Conservation (phyloP, 108 stramenopile species). For the Cylindrotheca closterium region DNA sequence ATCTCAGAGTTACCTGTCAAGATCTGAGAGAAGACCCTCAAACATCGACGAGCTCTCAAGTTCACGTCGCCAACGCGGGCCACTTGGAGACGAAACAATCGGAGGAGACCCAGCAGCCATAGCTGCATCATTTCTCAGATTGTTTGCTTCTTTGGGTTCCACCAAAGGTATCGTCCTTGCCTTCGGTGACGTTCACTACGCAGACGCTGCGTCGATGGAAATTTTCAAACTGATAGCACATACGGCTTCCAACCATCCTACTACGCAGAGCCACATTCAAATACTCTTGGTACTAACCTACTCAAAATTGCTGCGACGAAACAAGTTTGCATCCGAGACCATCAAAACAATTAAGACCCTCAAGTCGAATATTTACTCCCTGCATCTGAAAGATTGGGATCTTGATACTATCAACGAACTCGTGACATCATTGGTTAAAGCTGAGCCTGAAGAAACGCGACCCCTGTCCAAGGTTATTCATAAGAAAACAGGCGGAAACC, state of each 20-base stretch:
- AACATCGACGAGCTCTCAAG: slow-evolving; percentile 4
- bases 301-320: no score
- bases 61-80: no score
- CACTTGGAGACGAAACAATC: slow-evolving; percentile 8
- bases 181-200: slow-evolving; percentile 58
- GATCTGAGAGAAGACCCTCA: neutral
- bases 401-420: slow-evolving; percentile 26
- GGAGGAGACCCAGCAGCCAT: neutral
- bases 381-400: slow-evolving; percentile 16
- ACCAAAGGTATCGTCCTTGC: slow-evolving; percentile 22
- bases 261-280: no score
- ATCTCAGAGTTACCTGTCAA: neutral
- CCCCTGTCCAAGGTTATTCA: slow-evolving; percentile 41
- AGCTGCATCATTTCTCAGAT: slow-evolving; percentile 20
- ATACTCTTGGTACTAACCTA: slow-evolving; percentile 13
- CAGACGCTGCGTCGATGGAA: slow-evolving; percentile 37
- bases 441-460: slow-evolving; percentile 2
- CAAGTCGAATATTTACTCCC: slow-evolving; percentile 6
- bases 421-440: slow-evolving; percentile 23
- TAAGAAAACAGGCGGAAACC: slow-evolving; percentile 57
- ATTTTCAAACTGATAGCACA: slow-evolving; percentile 13
- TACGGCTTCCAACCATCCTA: slow-evolving; percentile 2
- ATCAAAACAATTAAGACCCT: neutral
- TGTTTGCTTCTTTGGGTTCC: slow-evolving; percentile 18
- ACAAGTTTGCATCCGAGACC: slow-evolving; percentile 11